These are phyloP conservation scores for Oidiodendron maius DNA, from an alignment of 495 filamentous ascomycete species.

Conservation along the genomic window DNA sequence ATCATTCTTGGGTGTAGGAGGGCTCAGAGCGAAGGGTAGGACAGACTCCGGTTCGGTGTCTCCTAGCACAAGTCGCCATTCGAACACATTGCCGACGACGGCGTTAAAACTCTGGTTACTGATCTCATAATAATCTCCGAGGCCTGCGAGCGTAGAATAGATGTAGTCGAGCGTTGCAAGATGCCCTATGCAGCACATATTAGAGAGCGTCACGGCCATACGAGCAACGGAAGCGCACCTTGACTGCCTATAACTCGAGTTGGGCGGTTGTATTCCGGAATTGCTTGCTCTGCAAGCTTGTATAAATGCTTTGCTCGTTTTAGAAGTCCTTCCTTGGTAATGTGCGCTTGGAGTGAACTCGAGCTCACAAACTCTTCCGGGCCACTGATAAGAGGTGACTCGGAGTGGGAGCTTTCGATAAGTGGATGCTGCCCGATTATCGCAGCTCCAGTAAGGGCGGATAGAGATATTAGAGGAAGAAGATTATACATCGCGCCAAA, in stretches of 20 bases:
- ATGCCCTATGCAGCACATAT: slow-evolving; percentile 39
- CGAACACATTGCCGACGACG: slow-evolving; percentile 50
- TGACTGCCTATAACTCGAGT: slow-evolving; percentile 59
- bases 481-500: slow-evolving; percentile 8
- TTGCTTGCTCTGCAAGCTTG: slow-evolving; percentile 44
- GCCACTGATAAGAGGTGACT: slow-evolving; percentile 9
- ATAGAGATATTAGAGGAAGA: slow-evolving; percentile 8
- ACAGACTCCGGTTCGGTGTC: slow-evolving; percentile 44
- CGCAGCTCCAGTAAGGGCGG: slow-evolving; percentile 9
- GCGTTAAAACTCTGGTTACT: slow-evolving; percentile 54
- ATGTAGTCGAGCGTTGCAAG: slow-evolving; percentile 55
- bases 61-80: slow-evolving; percentile 50
- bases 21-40: slow-evolving; percentile 51
- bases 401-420: not conserved
- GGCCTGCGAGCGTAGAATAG: slow-evolving; percentile 37
- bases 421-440: slow-evolving; percentile 13
- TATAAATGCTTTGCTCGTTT: slow-evolving; percentile 49
- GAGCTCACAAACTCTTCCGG: slow-evolving; percentile 35
- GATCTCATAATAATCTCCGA: slow-evolving; percentile 53
- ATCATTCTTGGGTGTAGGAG: slow-evolving; percentile 49
- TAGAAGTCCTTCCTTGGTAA: slow-evolving; percentile 45
- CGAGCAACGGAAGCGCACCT: slow-evolving; percentile 32
- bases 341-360: slow-evolving; percentile 44
- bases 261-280: slow-evolving; percentile 52
- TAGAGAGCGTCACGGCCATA: not conserved